These are phyloP conservation scores for Discostella stelligera DNA, from an alignment of 352 stramenopile genomes.

Conservation along the genomic window DNA sequence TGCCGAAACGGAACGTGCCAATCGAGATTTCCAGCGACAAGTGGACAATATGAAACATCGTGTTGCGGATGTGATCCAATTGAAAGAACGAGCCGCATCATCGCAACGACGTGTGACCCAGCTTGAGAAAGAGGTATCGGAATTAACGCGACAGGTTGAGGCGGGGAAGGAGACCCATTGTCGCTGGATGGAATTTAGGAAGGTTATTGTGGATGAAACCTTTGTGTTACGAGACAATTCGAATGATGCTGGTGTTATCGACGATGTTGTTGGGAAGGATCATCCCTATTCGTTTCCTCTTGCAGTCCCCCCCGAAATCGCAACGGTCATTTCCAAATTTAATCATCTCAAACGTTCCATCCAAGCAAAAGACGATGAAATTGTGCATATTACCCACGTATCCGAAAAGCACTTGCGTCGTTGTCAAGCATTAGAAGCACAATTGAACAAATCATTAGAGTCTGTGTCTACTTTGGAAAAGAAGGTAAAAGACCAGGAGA, in stretches of 20 bases:
- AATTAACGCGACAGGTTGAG: conserved; percentile 32
- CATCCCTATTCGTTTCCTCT: neutral
- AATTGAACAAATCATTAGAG: conserved; percentile 26
- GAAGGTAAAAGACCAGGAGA: conserved; percentile 25
- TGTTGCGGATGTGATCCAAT: conserved; percentile 47
- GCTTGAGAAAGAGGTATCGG: conserved; percentile 42
- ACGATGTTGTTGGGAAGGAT: conserved; percentile 10
- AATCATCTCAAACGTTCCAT: conserved; percentile 32
- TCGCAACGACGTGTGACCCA: conserved; percentile 30
- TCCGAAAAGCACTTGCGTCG: conserved; percentile 31
- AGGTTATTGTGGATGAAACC: conserved; percentile 39
- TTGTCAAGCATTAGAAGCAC: conserved; percentile 31
- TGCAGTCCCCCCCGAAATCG: conserved; percentile 54
- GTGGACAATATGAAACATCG: conserved; percentile 45
- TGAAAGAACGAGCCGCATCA: conserved; percentile 46
- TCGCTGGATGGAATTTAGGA: conserved; percentile 62
- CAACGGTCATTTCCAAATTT: conserved; percentile 56
- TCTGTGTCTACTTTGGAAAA: conserved; percentile 39
- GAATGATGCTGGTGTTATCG: neutral
- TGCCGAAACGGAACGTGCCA: conserved; percentile 70
- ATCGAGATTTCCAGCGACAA: conserved; percentile 58
- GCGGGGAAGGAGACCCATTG: conserved; percentile 30
- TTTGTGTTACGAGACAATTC: conserved; percentile 16
- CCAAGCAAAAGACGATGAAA: conserved; percentile 30
- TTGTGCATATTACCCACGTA: conserved; percentile 17